A percentile compares a stretch with the other conserved stretches of the same genome.
phyloP scores from a whole-genome alignment of 1,284 basidiomycete species.

The Papiliotrema fonsecae region DNA sequence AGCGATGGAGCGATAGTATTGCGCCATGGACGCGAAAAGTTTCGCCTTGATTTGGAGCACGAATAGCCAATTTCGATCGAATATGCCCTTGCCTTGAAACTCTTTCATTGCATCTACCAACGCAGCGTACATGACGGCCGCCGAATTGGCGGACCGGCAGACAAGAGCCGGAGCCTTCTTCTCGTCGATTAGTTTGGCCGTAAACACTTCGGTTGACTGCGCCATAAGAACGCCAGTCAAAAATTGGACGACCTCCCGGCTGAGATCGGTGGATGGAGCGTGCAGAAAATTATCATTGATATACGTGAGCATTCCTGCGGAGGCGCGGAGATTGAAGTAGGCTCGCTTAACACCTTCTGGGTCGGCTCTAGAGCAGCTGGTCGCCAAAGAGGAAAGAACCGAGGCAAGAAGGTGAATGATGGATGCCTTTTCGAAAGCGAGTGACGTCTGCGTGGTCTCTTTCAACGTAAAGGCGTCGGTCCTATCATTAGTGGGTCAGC shows the following conservation, averaged over 20 bases:
- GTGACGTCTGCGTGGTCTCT: constrained; percentile 86
- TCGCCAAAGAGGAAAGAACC: constrained; percentile 84
- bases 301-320: constrained; percentile 95
- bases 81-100: constrained; percentile 89
- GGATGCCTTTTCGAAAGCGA: constrained; percentile 97
- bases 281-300: constrained; percentile 99
- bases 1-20: constrained; percentile 78
- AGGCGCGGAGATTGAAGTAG: constrained; percentile 87
- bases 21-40: constrained; percentile 77
- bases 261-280: constrained; percentile 94
- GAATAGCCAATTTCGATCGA: constrained; percentile 87
- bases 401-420: constrained; percentile 95
- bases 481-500: constrained; percentile 44
- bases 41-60: constrained; percentile 75
- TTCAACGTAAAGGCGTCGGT: constrained; percentile 94
- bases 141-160: constrained; percentile 79
- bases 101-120: constrained; percentile 89
- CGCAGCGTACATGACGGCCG: constrained; percentile 70
- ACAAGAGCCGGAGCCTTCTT: constrained; percentile 77
- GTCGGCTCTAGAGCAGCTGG: constrained; percentile 59
- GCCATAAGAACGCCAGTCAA: constrained; percentile 79
- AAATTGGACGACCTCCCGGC: constrained; percentile 89
- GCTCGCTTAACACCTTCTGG: constrained; percentile 93
- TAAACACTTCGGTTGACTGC: constrained; percentile 93
- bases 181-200: constrained; percentile 89